These are phyloP conservation scores for Delonix regia DNA, from an alignment of 306 rosid species.

Conservation along the genomic window DNA sequence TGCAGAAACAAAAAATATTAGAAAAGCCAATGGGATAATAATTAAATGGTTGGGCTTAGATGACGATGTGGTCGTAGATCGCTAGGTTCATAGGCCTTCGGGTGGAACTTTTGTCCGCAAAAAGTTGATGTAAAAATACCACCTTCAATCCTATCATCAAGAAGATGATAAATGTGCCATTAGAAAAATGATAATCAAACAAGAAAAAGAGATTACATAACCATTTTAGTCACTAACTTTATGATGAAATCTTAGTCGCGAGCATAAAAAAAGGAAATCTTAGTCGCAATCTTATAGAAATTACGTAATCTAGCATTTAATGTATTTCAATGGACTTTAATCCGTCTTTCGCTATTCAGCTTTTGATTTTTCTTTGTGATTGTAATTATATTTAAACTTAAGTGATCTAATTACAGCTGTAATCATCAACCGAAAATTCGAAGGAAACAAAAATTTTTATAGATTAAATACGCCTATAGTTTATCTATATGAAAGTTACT, in stretches of 20 bases:
- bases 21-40: neutral
- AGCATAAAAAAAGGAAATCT: neutral
- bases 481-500: neutral
- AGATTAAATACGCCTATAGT: neutral
- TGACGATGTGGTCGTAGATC: neutral
- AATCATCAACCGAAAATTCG: neutral
- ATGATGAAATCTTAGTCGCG: neutral
- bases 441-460: neutral
- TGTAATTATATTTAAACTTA: neutral
- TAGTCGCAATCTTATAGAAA: neutral
- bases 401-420: neutral
- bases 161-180: neutral
- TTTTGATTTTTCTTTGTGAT: neutral
- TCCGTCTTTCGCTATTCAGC: neutral
- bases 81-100: slow-evolving; percentile 29
- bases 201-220: neutral
- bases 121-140: slow-evolving; percentile 40
- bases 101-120: slow-evolving; percentile 25
- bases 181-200: neutral
- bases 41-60: slow-evolving; percentile 5
- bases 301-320: neutral
- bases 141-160: slow-evolving; percentile 12
- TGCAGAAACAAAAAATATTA: neutral
- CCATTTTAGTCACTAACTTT: neutral
- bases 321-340: neutral